phyloP scores from a whole-genome alignment of 2,329 filamentous ascomycete species.

The Beauveria medogensis region DNA sequence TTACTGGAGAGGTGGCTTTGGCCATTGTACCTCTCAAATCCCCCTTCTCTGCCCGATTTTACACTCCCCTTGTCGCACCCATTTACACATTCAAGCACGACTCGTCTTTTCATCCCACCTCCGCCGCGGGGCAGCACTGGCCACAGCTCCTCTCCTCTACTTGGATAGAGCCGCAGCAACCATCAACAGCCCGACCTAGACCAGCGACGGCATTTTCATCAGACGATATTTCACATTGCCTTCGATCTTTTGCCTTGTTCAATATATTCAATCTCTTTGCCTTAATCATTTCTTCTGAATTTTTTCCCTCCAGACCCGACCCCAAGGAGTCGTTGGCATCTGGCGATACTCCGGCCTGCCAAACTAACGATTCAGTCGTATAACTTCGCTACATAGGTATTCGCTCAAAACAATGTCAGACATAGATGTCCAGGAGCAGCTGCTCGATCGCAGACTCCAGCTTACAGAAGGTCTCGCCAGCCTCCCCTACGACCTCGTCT shows the following conservation, averaged over 20 bases:
- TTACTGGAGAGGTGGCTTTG: not conserved
- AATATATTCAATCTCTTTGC: not conserved
- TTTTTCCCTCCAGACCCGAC: too few relatives aligned
- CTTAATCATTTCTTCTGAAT: not conserved
- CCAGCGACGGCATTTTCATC: not conserved
- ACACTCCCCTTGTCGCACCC: not conserved
- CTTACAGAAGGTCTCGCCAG: conserved; percentile 47
- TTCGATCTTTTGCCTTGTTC: not conserved
- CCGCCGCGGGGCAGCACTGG: conserved; percentile 1
- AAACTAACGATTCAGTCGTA: not conserved
- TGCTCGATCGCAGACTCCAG: conserved; percentile 46
- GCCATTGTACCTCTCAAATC: not conserved
- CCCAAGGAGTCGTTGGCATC: too few relatives aligned
- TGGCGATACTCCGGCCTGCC: not conserved
- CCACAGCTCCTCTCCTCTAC: not conserved
- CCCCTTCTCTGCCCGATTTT: not conserved
- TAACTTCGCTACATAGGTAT: not conserved
- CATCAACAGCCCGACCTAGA: not conserved
- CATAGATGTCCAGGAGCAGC: conserved; percentile 25
- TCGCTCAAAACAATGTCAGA: conserved; percentile 5
- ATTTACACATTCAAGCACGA: conserved; percentile 1
- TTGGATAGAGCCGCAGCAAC: not conserved
- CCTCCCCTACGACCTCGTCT: conserved; percentile 52
- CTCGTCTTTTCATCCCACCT: not conserved
- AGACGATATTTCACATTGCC: too few relatives aligned